Base-by-base conservation (phyloP, 495 filamentous ascomycete species). In the Lentithecium fluviatile region DNA sequence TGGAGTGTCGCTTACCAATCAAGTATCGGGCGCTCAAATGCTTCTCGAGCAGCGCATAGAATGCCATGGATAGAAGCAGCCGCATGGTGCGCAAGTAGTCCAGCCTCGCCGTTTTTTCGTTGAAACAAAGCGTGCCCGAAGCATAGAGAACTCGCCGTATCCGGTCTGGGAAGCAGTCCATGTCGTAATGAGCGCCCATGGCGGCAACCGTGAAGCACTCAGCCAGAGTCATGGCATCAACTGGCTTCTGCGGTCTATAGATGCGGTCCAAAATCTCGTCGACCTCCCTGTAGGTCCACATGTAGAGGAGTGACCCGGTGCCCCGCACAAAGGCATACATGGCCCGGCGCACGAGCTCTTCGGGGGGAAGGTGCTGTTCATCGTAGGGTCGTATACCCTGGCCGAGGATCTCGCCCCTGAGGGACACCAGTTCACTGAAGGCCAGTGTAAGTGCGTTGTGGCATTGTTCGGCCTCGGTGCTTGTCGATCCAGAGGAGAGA, bases 1-100 rank as follows among this genome's bases (percentile, higher is more conserved):
- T 7, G 38, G 21, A 38, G 13, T 47, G 50, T n/a, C 17, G 52
- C 66, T 51, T 49, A 69, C 66, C 61, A 52, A 69, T 38, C 15
- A 69, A 49, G 37, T 65, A 65, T 40, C 66, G 26, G 20, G 66
- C 66, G 43, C 66, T 69, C 57, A 62, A 54, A 24, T 69, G 66
- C 53, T 69, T 69, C 42, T 69, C 62, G 19, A 69, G 21, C 20
- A 69, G 15, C 7, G 66, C 51, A 46, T 65, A 61, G 36, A 65
- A 69, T 0, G 61, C 59, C 56, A 65, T 40, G 17, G 66, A 62
- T 11, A 69, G 38, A 0, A 69, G 54, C 2, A 65, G 47, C 3
- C 66, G 56, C 58, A 65, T 65, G 6, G 66, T 65, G 11, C 61
- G 61, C 20, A 65, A 49, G 25, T 65, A 65, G 45, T 69, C 62